Evolutionary conservation across 805 yeast genomes (phyloP).

Genomic region (Candida rishiriensis): DNA sequence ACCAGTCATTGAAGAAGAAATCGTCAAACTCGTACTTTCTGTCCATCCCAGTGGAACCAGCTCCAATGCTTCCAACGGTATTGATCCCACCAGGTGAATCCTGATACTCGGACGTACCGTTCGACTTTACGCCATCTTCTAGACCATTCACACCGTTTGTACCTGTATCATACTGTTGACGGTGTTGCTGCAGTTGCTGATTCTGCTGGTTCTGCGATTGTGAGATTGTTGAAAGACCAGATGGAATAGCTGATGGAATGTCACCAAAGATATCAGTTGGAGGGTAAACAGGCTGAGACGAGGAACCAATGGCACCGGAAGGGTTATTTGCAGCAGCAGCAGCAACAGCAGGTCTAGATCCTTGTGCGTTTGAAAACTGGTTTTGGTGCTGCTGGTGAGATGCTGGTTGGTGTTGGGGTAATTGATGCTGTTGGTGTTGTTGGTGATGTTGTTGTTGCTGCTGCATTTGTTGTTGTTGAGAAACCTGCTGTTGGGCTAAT

Average conservation of each 20-base stretch:
- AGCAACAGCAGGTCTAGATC: neutral
- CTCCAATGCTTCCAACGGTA: too few species aligned
- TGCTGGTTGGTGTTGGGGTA: neutral
- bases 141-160: neutral
- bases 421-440: slow-evolving; percentile 1
- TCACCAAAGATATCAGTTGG: slow-evolving; percentile 13
- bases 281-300: neutral
- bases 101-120: slow-evolving; percentile 4
- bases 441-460: neutral
- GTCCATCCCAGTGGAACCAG: slow-evolving; percentile 1
- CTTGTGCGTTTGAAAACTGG: neutral
- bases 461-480: neutral
- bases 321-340: neutral
- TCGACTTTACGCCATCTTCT: neutral
- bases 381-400: neutral
- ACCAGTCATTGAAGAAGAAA: slow-evolving; percentile 25
- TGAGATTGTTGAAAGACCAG: slow-evolving; percentile 29
- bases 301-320: neutral
- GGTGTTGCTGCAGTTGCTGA: slow-evolving; percentile 27
- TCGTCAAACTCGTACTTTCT: slow-evolving; percentile 25
- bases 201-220: slow-evolving; percentile 18
- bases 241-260: slow-evolving; percentile 22
- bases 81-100: slow-evolving; percentile 5
- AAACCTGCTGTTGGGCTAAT: neutral
- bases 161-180: slow-evolving; percentile 15